Conservation (phyloP, 139 green algal genomes). For the Ettlia oleoabundans region DNA sequence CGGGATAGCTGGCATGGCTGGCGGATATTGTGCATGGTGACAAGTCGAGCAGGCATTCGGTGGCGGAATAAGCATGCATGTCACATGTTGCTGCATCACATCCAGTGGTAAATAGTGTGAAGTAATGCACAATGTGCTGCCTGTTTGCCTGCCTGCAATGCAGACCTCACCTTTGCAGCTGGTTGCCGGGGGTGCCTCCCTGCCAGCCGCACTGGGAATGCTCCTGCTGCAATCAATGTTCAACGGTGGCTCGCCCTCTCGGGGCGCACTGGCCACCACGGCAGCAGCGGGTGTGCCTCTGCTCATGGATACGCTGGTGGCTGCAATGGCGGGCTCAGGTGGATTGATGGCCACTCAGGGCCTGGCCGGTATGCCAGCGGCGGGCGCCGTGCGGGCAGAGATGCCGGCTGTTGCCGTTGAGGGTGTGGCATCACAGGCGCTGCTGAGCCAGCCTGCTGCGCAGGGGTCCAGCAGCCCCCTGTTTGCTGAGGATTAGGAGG, state of each 20-base stretch:
- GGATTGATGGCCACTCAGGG: no score
- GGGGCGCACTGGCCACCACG: not conserved
- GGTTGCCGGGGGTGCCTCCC: not conserved
- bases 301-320: slow-evolving; percentile 20
- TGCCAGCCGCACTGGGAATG: slow-evolving; percentile 2
- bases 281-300: slow-evolving; percentile 4
- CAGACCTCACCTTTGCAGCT: slow-evolving; percentile 26
- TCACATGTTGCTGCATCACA: no score
- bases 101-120: no score
- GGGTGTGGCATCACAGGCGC: slow-evolving; percentile 12
- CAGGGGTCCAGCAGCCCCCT: slow-evolving; percentile 2
- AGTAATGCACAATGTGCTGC: no score
- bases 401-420: slow-evolving; percentile 32
- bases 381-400: slow-evolving; percentile 11
- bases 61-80: no score
- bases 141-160: not conserved
- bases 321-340: not conserved
- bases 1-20: slow-evolving; percentile 53
- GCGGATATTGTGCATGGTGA: no score
- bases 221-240: slow-evolving; percentile 15
- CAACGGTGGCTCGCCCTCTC: not conserved
- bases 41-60: no score
- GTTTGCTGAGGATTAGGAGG: slow-evolving; percentile 12
- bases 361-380: not conserved
- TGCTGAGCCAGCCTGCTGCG: not conserved